These are phyloP conservation scores for Nicotiana obtusifolia DNA, from an alignment of 257 asterid genomes.

Conservation along the genomic window DNA sequence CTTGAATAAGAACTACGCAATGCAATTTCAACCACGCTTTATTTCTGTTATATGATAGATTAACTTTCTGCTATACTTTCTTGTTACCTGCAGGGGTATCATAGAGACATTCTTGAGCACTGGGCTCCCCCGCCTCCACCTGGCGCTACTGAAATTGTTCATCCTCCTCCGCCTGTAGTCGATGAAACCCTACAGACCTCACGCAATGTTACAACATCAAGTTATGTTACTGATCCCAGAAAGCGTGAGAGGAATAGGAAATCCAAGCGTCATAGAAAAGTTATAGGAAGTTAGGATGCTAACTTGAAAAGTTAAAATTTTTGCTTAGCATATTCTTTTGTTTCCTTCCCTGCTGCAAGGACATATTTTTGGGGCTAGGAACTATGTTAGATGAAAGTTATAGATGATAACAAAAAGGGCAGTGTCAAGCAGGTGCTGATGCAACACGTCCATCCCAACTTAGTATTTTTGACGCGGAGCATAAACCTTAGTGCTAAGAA, in stretches of 20 bases:
- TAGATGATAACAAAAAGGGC: slow-evolving; percentile 10
- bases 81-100: slow-evolving; percentile 61
- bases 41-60: neutral
- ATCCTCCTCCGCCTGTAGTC: slow-evolving; percentile 43
- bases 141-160: slow-evolving; percentile 12
- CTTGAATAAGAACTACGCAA: neutral
- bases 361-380: slow-evolving; percentile 11
- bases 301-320: slow-evolving; percentile 15
- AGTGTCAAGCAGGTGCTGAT: too few species aligned
- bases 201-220: slow-evolving; percentile 14
- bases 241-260: slow-evolving; percentile 49
- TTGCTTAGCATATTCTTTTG: slow-evolving; percentile 20
- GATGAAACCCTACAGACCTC: slow-evolving; percentile 5
- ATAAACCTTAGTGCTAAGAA: too few species aligned
- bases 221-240: slow-evolving; percentile 13
- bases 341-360: slow-evolving; percentile 33
- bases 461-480: too few species aligned
- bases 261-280: slow-evolving; percentile 67
- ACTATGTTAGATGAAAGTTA: slow-evolving; percentile 26
- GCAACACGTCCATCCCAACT: too few species aligned
- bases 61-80: neutral
- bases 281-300: slow-evolving; percentile 34
- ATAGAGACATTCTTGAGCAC: slow-evolving; percentile 66
- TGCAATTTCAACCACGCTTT: neutral
- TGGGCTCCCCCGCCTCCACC: slow-evolving; percentile 50